Percentiles rank a stretch among this genome's conserved stretches.
Evolutionary conservation across 305 asterid species (phyloP).

Genomic region (Solanum hybrid): DNA sequence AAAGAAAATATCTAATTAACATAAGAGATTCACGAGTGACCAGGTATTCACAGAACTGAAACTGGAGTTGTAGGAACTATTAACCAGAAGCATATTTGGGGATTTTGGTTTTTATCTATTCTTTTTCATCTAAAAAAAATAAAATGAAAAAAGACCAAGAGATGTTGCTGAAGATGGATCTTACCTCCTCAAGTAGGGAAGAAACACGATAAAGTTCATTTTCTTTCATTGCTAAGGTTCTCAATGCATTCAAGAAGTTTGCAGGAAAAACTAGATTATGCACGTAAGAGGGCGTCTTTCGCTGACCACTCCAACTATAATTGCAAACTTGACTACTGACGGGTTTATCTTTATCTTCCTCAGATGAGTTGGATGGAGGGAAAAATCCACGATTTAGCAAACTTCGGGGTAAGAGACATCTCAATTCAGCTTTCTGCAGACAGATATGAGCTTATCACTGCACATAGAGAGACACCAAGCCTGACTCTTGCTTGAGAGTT

Average conservation of each 20-base stretch:
- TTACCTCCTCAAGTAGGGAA: constrained; percentile 73
- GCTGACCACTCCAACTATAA: constrained; percentile 76
- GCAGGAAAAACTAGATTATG: constrained; percentile 73
- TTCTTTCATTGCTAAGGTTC: constrained; percentile 79
- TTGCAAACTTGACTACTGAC: constrained; percentile 16
- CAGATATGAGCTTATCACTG: constrained; percentile 2
- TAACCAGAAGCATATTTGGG: not conserved
- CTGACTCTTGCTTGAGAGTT: not conserved
- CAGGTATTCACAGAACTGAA: not conserved
- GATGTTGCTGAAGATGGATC: not conserved
- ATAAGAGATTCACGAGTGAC: not conserved
- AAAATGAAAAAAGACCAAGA: not conserved
- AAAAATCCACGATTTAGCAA: constrained; percentile 65
- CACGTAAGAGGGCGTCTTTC: constrained; percentile 58
- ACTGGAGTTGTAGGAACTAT: not conserved
- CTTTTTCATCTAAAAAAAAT: not conserved
- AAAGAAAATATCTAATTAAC: not conserved
- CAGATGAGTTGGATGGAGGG: constrained; percentile 32
- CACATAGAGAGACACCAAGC: constrained; percentile 2
- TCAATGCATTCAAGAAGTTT: constrained; percentile 63
- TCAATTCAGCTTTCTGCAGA: constrained; percentile 64
- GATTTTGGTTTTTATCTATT: not conserved
- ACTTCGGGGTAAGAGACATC: constrained; percentile 68
- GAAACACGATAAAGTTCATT: constrained; percentile 56
- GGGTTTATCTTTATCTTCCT: constrained; percentile 19